A percentile compares a stretch with the other conserved stretches of the same genome.
These are phyloP conservation scores for Cytospora schulzeri DNA, from an alignment of 2,329 filamentous ascomycete genomes.

Conservation along the genomic window DNA sequence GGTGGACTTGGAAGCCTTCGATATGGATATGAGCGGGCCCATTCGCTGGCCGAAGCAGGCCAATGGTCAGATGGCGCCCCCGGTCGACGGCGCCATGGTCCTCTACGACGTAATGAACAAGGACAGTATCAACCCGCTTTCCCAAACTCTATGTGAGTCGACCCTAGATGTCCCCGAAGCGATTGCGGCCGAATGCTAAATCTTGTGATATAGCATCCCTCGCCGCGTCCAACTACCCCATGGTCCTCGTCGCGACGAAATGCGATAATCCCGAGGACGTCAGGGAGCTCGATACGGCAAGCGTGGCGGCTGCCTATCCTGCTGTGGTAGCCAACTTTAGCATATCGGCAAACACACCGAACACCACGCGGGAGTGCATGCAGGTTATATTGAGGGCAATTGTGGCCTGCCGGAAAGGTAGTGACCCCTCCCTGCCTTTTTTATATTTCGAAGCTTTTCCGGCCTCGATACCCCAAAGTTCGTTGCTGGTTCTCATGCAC, in stretches of 20 bases:
- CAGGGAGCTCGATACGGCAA: conserved; percentile 71
- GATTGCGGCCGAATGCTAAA: conserved; percentile 15
- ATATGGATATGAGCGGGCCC: conserved; percentile 58
- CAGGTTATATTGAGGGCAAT: conserved; percentile 74
- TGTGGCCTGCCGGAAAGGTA: conserved; percentile 69
- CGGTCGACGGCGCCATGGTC: conserved; percentile 79
- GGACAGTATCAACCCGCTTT: conserved; percentile 73
- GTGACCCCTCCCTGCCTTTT: conserved; percentile 38
- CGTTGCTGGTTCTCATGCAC: conserved; percentile 5
- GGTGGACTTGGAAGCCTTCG: conserved; percentile 66
- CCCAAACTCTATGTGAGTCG: conserved; percentile 75
- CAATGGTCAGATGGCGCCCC: conserved; percentile 70
- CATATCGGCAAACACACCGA: conserved; percentile 69
- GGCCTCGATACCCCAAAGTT: not conserved
- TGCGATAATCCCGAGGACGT: conserved; percentile 75
- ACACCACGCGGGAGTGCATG: conserved; percentile 75
- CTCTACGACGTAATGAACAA: conserved; percentile 86
- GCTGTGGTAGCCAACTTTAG: conserved; percentile 73
- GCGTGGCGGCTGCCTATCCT: conserved; percentile 64
- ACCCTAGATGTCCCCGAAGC: not conserved
- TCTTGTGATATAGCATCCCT: conserved; percentile 66
- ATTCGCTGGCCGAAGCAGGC: conserved; percentile 70
- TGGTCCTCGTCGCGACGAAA: conserved; percentile 84
- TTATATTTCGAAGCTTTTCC: conserved; percentile 8
- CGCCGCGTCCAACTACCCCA: conserved; percentile 71